These are phyloP conservation scores for Endoconidiophora polonica DNA, from an alignment of 2,329 filamentous ascomycete genomes.

Conservation along the genomic window DNA sequence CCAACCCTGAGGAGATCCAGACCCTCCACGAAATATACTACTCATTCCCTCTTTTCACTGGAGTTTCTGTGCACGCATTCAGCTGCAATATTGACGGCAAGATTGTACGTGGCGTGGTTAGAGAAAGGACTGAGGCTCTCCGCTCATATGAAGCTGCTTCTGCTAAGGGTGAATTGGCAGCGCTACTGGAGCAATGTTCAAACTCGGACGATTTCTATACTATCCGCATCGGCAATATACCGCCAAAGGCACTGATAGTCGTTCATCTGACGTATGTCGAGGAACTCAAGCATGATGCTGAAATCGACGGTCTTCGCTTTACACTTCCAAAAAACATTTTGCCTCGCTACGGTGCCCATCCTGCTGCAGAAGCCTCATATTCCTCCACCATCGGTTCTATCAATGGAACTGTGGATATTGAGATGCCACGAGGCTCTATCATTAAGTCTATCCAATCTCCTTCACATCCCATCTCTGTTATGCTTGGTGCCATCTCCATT, in stretches of 20 bases:
- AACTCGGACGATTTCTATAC: constrained; percentile 49
- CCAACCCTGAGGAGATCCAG: constrained; percentile 30
- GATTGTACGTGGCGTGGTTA: constrained; percentile 46
- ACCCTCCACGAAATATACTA: constrained; percentile 36
- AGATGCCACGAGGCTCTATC: constrained; percentile 34
- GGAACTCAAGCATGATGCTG: constrained; percentile 56
- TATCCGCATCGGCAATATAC: constrained; percentile 51
- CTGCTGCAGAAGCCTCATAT: not conserved
- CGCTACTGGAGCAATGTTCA: constrained; percentile 44
- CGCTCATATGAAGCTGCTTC: constrained; percentile 42
- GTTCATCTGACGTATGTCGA: constrained; percentile 51
- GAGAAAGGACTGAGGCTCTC: constrained; percentile 46
- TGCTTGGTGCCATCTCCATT: constrained; percentile 39
- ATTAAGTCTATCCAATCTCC: constrained; percentile 49
- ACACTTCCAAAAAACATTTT: constrained; percentile 52
- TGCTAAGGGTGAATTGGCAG: constrained; percentile 41
- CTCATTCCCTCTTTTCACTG: constrained; percentile 56
- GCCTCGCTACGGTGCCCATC: constrained; percentile 41
- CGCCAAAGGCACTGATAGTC: constrained; percentile 35
- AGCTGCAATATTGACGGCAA: constrained; percentile 44
- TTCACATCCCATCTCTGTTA: constrained; percentile 49
- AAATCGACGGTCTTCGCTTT: constrained; percentile 49
- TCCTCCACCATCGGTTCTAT: not conserved
- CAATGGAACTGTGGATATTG: constrained; percentile 21
- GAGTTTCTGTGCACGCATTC: constrained; percentile 53